Percentiles rank a stretch among this genome's conserved stretches.
Conservation (phyloP, 75 land plant genomes). For the Isoetes taiwanensis region DNA sequence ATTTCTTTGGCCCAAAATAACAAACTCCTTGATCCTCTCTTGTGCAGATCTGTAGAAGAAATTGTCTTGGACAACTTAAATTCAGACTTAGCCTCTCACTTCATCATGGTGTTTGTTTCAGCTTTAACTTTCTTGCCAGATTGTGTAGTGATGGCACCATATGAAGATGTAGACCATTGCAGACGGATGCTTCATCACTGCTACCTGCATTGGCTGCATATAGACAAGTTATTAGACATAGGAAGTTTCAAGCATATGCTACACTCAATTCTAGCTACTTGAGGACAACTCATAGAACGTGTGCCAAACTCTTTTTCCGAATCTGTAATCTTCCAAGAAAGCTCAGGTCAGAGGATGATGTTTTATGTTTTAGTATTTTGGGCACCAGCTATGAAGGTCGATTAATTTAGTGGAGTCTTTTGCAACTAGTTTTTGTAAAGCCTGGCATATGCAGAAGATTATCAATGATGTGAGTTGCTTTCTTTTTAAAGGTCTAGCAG, state of each 20-base stretch:
- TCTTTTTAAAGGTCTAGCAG: too few species aligned
- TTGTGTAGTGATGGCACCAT: slow-evolving; percentile 3
- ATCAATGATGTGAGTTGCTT: too few species aligned
- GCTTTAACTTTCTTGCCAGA: slow-evolving; percentile 8
- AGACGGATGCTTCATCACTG: slow-evolving; percentile 10
- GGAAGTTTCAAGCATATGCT: neutral
- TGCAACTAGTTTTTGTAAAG: too few species aligned
- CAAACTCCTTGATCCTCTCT: slow-evolving; percentile 51
- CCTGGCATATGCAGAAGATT: too few species aligned
- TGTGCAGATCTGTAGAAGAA: slow-evolving; percentile 34
- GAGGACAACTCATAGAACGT: slow-evolving; percentile 37
- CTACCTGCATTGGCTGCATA: neutral
- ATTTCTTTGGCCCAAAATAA: slow-evolving; percentile 31
- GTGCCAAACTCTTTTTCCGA: too few species aligned
- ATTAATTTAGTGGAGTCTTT: too few species aligned
- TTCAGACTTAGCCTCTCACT: slow-evolving; percentile 15
- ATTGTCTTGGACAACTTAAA: slow-evolving; percentile 15
- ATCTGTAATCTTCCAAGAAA: too few species aligned
- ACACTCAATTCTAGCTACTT: slow-evolving; percentile 22
- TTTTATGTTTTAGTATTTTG: too few species aligned
- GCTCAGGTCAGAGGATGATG: too few species aligned
- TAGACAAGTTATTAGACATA: too few species aligned
- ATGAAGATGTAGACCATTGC: slow-evolving; percentile 5
- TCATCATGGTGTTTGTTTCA: slow-evolving; percentile 6
- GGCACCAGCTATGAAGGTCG: too few species aligned